Conservation (phyloP, 2,329 filamentous ascomycete genomes). For the Arthrobotrys megalospora region DNA sequence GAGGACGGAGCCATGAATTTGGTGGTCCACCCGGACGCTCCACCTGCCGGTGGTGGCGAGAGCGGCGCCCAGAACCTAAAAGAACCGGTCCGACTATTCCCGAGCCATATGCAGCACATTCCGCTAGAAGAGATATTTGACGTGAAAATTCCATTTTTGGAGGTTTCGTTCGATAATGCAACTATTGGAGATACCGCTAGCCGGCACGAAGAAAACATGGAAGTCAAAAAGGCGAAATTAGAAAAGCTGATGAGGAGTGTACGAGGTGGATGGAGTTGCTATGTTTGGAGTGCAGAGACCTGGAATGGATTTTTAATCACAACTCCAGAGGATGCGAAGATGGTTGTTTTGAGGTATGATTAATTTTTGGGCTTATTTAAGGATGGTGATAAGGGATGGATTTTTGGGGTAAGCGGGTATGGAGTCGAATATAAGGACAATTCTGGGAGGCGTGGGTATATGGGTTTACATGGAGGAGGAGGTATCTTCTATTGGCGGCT, state of each 20-base stretch:
- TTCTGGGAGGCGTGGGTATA: not conserved
- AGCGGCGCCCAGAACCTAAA: slow-evolving; percentile 22
- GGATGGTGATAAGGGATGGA: not conserved
- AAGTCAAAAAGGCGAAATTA: slow-evolving; percentile 34
- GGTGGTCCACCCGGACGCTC: not conserved
- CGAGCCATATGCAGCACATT: slow-evolving; percentile 59
- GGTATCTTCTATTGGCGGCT: not conserved
- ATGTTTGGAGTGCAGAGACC: slow-evolving; percentile 59
- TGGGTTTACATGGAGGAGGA: not conserved
- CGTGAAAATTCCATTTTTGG: slow-evolving; percentile 36
- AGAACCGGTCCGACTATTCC: slow-evolving; percentile 37
- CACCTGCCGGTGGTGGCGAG: not conserved
- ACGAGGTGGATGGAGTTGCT: slow-evolving; percentile 57
- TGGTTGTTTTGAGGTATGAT: slow-evolving; percentile 57
- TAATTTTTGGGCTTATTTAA: slow-evolving; percentile 16
- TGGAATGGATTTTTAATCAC: slow-evolving; percentile 60
- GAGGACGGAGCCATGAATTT: slow-evolving; percentile 18
- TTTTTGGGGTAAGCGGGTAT: not conserved
- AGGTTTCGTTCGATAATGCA: slow-evolving; percentile 42
- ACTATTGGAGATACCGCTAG: not conserved
- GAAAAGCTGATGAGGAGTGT: slow-evolving; percentile 56
- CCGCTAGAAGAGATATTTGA: slow-evolving; percentile 53
- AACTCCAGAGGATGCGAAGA: slow-evolving; percentile 48
- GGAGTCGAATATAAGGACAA: not conserved
- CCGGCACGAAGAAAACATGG: not conserved